Evolutionary conservation across 192 early-diverging fungal species (phyloP).

Genomic region (Backusella morwellensis): DNA sequence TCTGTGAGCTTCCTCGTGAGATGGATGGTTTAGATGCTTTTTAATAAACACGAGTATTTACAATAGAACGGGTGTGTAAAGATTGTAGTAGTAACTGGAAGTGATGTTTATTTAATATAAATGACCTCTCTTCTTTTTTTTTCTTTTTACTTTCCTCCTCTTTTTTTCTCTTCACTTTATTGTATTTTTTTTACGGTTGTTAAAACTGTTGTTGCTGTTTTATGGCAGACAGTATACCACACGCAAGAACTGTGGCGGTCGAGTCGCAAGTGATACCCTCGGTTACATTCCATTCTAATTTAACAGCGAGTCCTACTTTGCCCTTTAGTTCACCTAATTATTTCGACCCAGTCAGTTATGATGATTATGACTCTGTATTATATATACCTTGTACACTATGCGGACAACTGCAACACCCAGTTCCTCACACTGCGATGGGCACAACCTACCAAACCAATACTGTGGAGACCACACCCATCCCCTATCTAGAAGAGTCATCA

Average conservation of each 20-base stretch:
- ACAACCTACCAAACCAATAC: background rate
- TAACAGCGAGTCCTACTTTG: background rate
- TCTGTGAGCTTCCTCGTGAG: conserved; percentile 50
- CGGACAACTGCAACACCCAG: background rate
- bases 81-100: background rate
- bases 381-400: background rate
- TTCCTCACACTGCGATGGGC: background rate
- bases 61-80: background rate
- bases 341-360: background rate
- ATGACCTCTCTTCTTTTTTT: background rate
- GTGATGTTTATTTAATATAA: background rate
- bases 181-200: background rate
- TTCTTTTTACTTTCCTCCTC: background rate
- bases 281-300: background rate
- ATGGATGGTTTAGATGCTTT: conserved; percentile 22
- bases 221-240: background rate
- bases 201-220: background rate
- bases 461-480: background rate
- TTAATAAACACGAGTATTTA: conserved; percentile 6
- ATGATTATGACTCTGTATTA: background rate
- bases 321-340: background rate
- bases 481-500: background rate
- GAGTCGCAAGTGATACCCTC: background rate
- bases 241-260: background rate
- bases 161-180: background rate